Evolutionary conservation across 1,284 basidiomycete species (phyloP).

Genomic region (Ustilago trichophora): DNA sequence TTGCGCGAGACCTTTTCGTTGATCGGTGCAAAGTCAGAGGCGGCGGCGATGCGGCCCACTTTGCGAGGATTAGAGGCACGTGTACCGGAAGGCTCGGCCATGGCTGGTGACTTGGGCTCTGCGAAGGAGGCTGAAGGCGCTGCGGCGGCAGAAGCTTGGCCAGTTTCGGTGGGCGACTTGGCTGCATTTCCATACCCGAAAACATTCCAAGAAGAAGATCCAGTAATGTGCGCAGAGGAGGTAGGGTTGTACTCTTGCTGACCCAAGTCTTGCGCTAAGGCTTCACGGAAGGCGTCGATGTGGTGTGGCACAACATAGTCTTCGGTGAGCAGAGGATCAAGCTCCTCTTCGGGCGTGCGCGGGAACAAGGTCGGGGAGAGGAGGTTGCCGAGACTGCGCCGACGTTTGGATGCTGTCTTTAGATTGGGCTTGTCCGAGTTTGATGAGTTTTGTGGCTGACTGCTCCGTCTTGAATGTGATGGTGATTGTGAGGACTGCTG

Average conservation of each 20-base stretch:
- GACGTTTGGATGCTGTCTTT: slow-evolving; percentile 23
- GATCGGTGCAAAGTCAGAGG: slow-evolving; percentile 65
- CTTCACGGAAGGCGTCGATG: slow-evolving; percentile 56
- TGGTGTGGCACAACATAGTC: slow-evolving; percentile 48
- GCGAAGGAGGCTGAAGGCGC: slow-evolving; percentile 2
- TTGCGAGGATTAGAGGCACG: slow-evolving; percentile 46
- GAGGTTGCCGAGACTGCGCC: slow-evolving; percentile 33
- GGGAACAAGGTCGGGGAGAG: slow-evolving; percentile 40
- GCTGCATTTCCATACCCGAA: slow-evolving; percentile 35
- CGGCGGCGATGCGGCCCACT: slow-evolving; percentile 55
- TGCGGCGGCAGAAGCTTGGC: slow-evolving; percentile 9
- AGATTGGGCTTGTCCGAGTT: slow-evolving; percentile 5
- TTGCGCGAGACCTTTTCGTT: slow-evolving; percentile 47
- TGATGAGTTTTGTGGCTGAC: background rate
- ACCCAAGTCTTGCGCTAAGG: slow-evolving; percentile 51
- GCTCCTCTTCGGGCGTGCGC: slow-evolving; percentile 25
- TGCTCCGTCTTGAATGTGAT: background rate
- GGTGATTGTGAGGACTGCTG: background rate
- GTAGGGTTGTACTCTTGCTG: slow-evolving; percentile 51
- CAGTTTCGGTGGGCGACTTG: slow-evolving; percentile 24
- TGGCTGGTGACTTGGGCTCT: slow-evolving; percentile 23
- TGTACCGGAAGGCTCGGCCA: slow-evolving; percentile 29
- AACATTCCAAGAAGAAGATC: slow-evolving; percentile 36
- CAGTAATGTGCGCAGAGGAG: slow-evolving; percentile 29
- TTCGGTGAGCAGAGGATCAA: slow-evolving; percentile 53